phyloP scores from a whole-genome alignment of 768 basidiomycete genomes.

The Lepiota venenata region DNA sequence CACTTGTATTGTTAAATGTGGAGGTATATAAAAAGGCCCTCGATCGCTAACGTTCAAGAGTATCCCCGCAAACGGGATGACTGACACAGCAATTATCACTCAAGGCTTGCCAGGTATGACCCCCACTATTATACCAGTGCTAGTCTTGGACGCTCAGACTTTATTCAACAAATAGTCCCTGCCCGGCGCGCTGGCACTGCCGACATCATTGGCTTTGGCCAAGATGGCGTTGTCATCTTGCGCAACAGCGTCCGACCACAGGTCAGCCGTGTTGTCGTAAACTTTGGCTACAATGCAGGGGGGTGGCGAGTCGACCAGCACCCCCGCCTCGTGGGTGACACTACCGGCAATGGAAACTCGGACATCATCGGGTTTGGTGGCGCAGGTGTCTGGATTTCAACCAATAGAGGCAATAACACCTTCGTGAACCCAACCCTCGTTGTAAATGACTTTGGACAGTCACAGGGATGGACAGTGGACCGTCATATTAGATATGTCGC shows the following conservation, averaged over 20 bases:
- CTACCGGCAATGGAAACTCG: background rate
- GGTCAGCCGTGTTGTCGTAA: background rate
- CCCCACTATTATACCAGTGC: background rate
- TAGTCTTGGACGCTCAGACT: background rate
- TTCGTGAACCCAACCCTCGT: background rate
- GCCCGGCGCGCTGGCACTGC: background rate
- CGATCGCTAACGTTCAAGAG: background rate
- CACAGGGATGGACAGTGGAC: background rate
- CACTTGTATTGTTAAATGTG: no score
- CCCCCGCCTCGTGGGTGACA: background rate
- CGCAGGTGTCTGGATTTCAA: background rate
- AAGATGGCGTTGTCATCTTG: background rate
- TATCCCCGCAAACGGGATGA: background rate
- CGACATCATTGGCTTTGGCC: conserved; percentile 7
- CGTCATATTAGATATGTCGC: background rate
- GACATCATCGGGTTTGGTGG: conserved; percentile 3
- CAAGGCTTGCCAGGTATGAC: background rate
- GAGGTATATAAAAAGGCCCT: no score
- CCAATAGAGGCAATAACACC: background rate
- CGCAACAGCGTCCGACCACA: background rate
- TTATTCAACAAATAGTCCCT: background rate
- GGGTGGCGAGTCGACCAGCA: background rate
- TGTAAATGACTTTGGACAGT: background rate
- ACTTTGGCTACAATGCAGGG: conserved; percentile 5
- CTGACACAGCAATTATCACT: background rate